A percentile compares a stretch with the other conserved stretches of the same genome.
phyloP scores from a whole-genome alignment of 805 yeast genomes.

The Sungouiella thailandica region DNA sequence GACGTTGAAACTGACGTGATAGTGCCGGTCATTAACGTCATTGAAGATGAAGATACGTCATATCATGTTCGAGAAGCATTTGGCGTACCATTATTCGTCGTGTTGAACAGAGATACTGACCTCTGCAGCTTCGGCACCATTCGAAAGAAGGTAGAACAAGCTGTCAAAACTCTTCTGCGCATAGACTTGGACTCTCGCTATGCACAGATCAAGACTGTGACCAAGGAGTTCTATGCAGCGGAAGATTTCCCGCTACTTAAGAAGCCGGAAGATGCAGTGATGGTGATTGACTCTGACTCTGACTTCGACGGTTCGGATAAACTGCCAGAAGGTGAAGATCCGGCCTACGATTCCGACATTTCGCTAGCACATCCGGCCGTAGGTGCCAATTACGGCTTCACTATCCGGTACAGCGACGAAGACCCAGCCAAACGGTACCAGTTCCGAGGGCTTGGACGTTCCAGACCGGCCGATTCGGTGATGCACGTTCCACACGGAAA shows the following conservation, averaged over 20 bases:
- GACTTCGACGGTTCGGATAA: conserved; percentile 28
- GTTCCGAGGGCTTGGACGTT: conserved; percentile 14
- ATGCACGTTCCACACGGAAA: conserved; percentile 45
- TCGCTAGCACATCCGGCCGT: conserved; percentile 51
- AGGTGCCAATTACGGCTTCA: conserved; percentile 46
- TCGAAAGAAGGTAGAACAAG: conserved; percentile 46
- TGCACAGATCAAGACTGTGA: conserved; percentile 13
- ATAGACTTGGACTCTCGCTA: conserved; percentile 20
- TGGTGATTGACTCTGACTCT: conserved; percentile 12
- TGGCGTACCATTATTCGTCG: conserved; percentile 74
- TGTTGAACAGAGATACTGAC: conserved; percentile 46
- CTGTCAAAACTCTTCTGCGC: conserved; percentile 19
- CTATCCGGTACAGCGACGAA: conserved; percentile 37
- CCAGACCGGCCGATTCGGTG: conserved; percentile 3
- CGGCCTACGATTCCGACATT: conserved; percentile 43
- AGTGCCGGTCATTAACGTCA: conserved; percentile 54
- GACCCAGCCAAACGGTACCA: conserved; percentile 11
- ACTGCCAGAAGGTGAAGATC: too few species aligned
- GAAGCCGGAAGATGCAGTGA: conserved; percentile 14
- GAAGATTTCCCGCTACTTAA: conserved; percentile 33
- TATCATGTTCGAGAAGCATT: conserved; percentile 45
- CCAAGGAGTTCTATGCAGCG: conserved; percentile 15
- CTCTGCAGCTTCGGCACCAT: conserved; percentile 52
- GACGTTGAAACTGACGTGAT: conserved; percentile 38
- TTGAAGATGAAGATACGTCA: conserved; percentile 33